Evolutionary conservation across 495 filamentous ascomycete genomes (phyloP).

Genomic region (Podospora pseudopauciseta): DNA sequence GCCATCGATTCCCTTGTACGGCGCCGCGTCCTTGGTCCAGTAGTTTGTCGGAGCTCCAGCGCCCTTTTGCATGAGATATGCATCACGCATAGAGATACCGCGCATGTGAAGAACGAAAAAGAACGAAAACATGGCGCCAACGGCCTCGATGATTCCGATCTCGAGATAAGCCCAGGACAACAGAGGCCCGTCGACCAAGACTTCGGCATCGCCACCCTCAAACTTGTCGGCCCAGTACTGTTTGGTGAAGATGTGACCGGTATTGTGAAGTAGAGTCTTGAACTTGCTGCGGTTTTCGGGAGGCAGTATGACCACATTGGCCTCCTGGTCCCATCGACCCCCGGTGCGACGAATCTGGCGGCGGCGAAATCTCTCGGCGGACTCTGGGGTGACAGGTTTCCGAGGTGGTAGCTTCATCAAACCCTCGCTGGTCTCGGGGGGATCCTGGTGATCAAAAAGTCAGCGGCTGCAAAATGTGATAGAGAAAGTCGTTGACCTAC

Average conservation of each 20-base stretch:
- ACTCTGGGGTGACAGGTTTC: slow-evolving; percentile 31
- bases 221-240: slow-evolving; percentile 31
- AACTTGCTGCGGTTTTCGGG: slow-evolving; percentile 23
- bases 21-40: slow-evolving; percentile 23
- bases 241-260: slow-evolving; percentile 21
- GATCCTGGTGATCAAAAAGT: slow-evolving; percentile 4
- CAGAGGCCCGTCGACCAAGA: slow-evolving; percentile 31
- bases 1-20: slow-evolving; percentile 31
- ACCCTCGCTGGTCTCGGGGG: slow-evolving; percentile 24
- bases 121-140: slow-evolving; percentile 18
- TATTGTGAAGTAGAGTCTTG: slow-evolving; percentile 17
- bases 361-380: slow-evolving; percentile 28
- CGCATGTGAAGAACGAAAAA: slow-evolving; percentile 18
- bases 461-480: not conserved
- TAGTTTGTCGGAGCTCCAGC: slow-evolving; percentile 27
- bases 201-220: slow-evolving; percentile 31
- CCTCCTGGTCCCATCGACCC: slow-evolving; percentile 29
- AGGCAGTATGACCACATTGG: slow-evolving; percentile 21
- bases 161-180: slow-evolving; percentile 26
- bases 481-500: not conserved
- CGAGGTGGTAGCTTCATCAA: slow-evolving; percentile 33
- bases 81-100: slow-evolving; percentile 17
- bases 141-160: slow-evolving; percentile 21
- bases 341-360: slow-evolving; percentile 27
- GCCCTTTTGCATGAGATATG: slow-evolving; percentile 30